phyloP scores from a whole-genome alignment of 352 stramenopile species.

The Aphanomyces euteiches region DNA sequence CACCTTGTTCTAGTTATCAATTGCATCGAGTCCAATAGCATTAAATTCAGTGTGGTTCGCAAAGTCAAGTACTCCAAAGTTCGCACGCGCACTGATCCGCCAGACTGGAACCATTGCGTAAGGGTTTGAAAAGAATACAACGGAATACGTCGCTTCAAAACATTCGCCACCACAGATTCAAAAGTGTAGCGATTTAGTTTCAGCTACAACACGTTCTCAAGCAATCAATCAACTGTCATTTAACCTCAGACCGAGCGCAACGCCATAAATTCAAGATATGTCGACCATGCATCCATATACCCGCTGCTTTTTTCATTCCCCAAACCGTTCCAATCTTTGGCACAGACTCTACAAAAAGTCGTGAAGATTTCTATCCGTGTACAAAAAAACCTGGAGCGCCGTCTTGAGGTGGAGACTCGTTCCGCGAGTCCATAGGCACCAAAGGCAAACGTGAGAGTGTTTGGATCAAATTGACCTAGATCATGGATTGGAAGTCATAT shows the following conservation, averaged over 20 bases:
- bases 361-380: background rate
- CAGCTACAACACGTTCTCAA: constrained; percentile 46
- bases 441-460: constrained; percentile 56
- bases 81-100: constrained; percentile 45
- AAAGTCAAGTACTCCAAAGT: constrained; percentile 54
- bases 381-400: no score
- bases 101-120: constrained; percentile 52
- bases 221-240: background rate
- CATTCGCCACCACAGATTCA: constrained; percentile 64
- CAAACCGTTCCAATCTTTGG: constrained; percentile 62
- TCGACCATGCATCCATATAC: constrained; percentile 85
- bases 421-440: constrained; percentile 51
- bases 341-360: constrained; percentile 32
- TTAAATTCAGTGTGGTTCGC: constrained; percentile 54
- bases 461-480: constrained; percentile 69
- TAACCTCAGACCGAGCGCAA: constrained; percentile 75
- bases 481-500: background rate
- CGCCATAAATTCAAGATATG: constrained; percentile 92
- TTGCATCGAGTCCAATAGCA: constrained; percentile 80
- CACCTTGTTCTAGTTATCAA: constrained; percentile 78
- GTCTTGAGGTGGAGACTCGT: constrained; percentile 24
- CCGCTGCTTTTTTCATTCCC: constrained; percentile 77
- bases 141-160: constrained; percentile 62
- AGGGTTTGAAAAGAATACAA: constrained; percentile 56
- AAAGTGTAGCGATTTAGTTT: constrained; percentile 81